Evolutionary conservation across 768 basidiomycete genomes (phyloP).

Genomic region (Termitomyces sp.): DNA sequence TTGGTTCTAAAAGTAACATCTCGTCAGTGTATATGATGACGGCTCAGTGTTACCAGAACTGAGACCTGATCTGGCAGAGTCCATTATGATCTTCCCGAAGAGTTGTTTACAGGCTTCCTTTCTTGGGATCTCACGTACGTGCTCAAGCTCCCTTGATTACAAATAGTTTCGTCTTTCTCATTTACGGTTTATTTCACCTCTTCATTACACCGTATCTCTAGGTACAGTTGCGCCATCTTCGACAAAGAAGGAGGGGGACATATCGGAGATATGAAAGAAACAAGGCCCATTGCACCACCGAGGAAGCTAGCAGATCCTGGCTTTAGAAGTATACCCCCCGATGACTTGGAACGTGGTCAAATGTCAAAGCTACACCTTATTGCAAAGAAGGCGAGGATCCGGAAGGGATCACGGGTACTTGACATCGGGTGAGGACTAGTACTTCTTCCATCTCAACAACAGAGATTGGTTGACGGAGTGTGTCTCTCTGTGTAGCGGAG

Average conservation of each 20-base stretch:
- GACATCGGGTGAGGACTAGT: slow-evolving; percentile 2
- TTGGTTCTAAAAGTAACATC: slow-evolving; percentile 7
- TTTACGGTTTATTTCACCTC: too few species aligned
- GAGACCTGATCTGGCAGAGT: not conserved
- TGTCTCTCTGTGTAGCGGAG: not conserved
- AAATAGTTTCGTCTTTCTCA: too few species aligned
- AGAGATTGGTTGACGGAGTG: not conserved
- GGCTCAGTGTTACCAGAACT: not conserved
- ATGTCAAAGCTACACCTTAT: slow-evolving; percentile 9
- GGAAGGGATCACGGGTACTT: slow-evolving; percentile 6
- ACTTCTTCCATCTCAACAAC: not conserved
- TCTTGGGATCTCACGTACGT: slow-evolving; percentile 10
- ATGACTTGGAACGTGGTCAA: slow-evolving; percentile 9
- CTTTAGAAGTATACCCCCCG: not conserved
- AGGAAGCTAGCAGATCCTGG: not conserved
- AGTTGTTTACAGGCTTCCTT: slow-evolving; percentile 6
- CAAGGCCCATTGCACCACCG: slow-evolving; percentile 5
- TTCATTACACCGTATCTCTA: not conserved
- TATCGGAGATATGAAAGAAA: slow-evolving; percentile 4
- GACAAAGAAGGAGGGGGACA: slow-evolving; percentile 5
- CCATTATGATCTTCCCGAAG: slow-evolving; percentile 4
- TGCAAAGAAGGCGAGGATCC: slow-evolving; percentile 4
- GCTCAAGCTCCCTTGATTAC: too few species aligned
- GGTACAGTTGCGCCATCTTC: slow-evolving; percentile 9
- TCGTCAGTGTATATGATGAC: not conserved